Evolutionary conservation across 1,284 basidiomycete species (phyloP), one percentile per base, ranked within the genome.

Genomic region (Coniophora puteana): DNA sequence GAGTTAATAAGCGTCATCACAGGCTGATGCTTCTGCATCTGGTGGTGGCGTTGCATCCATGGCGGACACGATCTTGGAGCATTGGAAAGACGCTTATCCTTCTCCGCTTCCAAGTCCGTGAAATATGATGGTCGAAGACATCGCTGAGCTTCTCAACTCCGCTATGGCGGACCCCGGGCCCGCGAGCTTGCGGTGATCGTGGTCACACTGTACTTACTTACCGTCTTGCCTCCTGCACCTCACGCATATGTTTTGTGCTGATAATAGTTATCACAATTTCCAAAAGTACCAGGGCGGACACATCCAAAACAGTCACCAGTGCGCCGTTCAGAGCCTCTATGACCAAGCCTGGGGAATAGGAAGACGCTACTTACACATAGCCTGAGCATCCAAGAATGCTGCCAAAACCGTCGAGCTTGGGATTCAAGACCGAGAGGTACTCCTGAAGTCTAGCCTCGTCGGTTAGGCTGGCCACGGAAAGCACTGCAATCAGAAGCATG

Each of bases 81-180:
- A 58, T 4, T 75, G 68, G 71, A 74, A 69, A 71, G 67, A 74
- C 41, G 72, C 70, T 0, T 76, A 69, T 47, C 76, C 76, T 0
- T 8, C 24, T 24, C 30, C 51, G 1, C 27, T 4, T 14, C 51
- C 57, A 8, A 43, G 38, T 13, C 34, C n/a, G n/a, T n/a, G n/a
- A n/a, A n/a, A 36, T 11, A 3, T 63, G 26, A 40, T 41, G 16
- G 48, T 50, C 20, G 33, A 23, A 23, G 49, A 62, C 11, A 48
- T 61, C 8, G 59, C 47, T 24, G 47, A 40, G 45, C 48, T 60
- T 4, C 41, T 61, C 24, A 46, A n/a, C n/a, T n/a, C n/a, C n/a
- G n/a, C n/a, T 47, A 54, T 12, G 34, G 45, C 8, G 35, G 36
- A n/a, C 27, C 32, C 3, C 23, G 31, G 8, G 6, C 38, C 27